These are phyloP conservation scores for Triticum urartu DNA, from an alignment of 176 grass and related monocot genomes.

Conservation along the genomic window DNA sequence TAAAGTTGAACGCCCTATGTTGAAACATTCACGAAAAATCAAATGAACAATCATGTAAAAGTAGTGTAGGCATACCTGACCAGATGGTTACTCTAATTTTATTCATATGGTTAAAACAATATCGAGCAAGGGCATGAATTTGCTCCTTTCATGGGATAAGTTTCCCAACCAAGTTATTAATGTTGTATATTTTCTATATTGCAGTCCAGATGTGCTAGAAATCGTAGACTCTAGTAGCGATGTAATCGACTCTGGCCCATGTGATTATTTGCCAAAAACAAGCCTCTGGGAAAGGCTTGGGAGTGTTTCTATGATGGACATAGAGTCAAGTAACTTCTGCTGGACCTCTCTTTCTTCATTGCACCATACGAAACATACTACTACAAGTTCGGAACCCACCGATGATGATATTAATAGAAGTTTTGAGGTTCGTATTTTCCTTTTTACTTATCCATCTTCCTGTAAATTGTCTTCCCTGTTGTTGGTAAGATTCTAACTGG, in stretches of 20 bases:
- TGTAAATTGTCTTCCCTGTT: not conserved
- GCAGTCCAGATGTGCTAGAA: slow-evolving; percentile 50
- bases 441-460: slow-evolving; percentile 6
- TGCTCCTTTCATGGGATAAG: not conserved
- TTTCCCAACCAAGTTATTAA: not conserved
- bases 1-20: not conserved
- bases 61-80: not conserved
- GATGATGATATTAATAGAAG: slow-evolving; percentile 86
- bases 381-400: slow-evolving; percentile 51
- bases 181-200: slow-evolving; percentile 1
- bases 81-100: not conserved
- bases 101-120: not conserved
- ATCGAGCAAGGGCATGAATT: slow-evolving; percentile 8
- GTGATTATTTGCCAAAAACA: slow-evolving; percentile 45
- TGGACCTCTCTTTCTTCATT: slow-evolving; percentile 78
- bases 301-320: slow-evolving; percentile 76
- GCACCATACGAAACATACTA: slow-evolving; percentile 82
- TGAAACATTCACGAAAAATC: not conserved
- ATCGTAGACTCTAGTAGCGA: slow-evolving; percentile 26
- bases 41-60: not conserved
- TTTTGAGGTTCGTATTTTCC: slow-evolving; percentile 63
- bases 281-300: slow-evolving; percentile 78
- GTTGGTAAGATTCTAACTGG: slow-evolving; percentile 13
- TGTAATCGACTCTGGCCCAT: slow-evolving; percentile 22
- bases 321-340: slow-evolving; percentile 67